Base-by-base conservation (phyloP, 306 rosid species). In the Coriaria nepalensis region DNA sequence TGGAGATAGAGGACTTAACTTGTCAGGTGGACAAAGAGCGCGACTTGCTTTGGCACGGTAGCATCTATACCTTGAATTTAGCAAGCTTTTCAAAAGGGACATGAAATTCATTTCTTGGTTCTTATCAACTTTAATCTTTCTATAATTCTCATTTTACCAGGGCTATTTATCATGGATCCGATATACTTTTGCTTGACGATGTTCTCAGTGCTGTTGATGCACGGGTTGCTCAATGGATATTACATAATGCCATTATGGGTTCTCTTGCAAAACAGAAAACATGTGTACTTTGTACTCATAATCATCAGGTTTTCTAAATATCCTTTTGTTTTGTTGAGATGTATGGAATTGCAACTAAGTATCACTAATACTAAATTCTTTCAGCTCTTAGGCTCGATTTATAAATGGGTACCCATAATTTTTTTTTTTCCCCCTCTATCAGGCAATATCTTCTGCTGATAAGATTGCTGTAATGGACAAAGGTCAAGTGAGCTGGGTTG, bases 41-140 rank as follows among this genome's bases (percentile, higher is more conserved):
- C 94, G 97, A 61, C 80, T 88, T 66, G 93, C 97, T 71, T 69
- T 88, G 78, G 97, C 97, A 45, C 81, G 97, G 97, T 82, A 36
- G 33, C 58, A 45, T 65, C 43, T 48, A 6, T n/a, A n/a, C n/a
- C n/a, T n/a, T n/a, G n/a, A n/a, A n/a, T n/a, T n/a, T n/a, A n/a
- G n/a, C n/a, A n/a, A n/a, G n/a, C n/a, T n/a, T n/a, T n/a, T n/a
- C n/a, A n/a, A n/a, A n/a, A n/a, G n/a, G n/a, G n/a, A n/a, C n/a
- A n/a, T n/a, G n/a, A n/a, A n/a, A n/a, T n/a, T n/a, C n/a, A n/a
- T n/a, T n/a, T n/a, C n/a, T n/a, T n/a, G n/a, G n/a, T n/a, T n/a
- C n/a, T 62, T 40, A 47, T 35, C 53, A 45, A 57, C 36, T 53
- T 8, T 29, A 44, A 44, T 37, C 29, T 2, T 33, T 15, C 33